Base-by-base conservation (phyloP, 208 protist genomes). In the Leishmania major region DNA sequence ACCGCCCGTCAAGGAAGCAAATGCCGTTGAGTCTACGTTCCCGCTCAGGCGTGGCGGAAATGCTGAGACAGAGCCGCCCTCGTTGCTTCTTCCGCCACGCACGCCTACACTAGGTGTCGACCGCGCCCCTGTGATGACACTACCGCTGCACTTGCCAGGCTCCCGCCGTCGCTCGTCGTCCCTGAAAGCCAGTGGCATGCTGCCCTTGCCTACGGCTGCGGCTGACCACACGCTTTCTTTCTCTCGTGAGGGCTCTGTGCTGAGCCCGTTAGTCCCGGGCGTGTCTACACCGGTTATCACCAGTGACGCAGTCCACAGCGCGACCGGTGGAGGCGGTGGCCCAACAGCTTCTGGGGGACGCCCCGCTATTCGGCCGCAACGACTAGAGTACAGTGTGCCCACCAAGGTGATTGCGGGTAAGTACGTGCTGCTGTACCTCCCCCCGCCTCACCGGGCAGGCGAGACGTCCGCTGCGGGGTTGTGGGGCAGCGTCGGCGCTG, bases 351-450 rank as follows among this genome's bases (percentile, higher is more conserved):
- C 11, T 43, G 75, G 19, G 25, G 49, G 22, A 45, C 62, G 35
- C 31, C n/a, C 45, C 8, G 7, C 51, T 19, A 64, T 55, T 17
- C 80, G 81, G 3, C 75, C 77, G 28, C 76, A 83, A 45, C 80
- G 74, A 6, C 73, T 89, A 25, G 87, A 90, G 84, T 87, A 89
- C 80, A 83, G 80, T 47, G 89, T 93, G 70, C 90, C 92, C 3
- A 89, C 87, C 3, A 84, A 81, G 11, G 84, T 80, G 35, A 75
- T 96, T 28, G 66, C 86, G 2, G 90, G 89, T 6, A 94, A 92
- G 83, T 96, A 96, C 78, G 90, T 96, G 25, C 83, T 96, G 31
- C 62, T 96, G 0, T 94, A 91, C 74, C 77, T 96, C 25, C 75
- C 84, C 6, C 77, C 87, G 3, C 86, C 89, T 10, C 77, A 84